These are phyloP conservation scores for Ascosphaera acerosa DNA, from an alignment of 2,329 filamentous ascomycete genomes.

Conservation along the genomic window DNA sequence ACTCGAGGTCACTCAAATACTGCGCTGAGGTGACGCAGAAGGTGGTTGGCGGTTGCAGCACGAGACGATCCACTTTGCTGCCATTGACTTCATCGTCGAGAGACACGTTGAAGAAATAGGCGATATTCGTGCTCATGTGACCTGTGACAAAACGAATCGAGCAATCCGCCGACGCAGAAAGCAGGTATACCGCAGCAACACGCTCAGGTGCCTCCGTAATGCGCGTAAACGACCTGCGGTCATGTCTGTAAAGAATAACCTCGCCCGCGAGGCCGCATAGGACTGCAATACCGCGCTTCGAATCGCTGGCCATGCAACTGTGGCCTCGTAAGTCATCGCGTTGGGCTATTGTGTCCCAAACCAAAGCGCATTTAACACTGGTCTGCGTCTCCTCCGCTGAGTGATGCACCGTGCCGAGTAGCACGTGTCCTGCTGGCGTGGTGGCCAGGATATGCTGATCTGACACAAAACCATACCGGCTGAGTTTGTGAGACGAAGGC, in stretches of 20 bases:
- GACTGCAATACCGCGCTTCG: constrained; percentile 12
- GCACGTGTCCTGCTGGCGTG: constrained; percentile 11
- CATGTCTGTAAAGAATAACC: constrained; percentile 14
- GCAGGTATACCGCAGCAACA: constrained; percentile 10
- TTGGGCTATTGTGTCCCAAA: background rate
- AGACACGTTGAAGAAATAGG: constrained; percentile 3
- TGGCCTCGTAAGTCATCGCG: constrained; percentile 8
- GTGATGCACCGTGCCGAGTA: constrained; percentile 10
- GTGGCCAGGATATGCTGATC: constrained; percentile 12
- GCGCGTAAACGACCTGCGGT: constrained; percentile 8
- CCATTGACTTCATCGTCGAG: constrained; percentile 1
- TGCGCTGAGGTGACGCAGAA: background rate
- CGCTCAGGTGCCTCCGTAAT: constrained; percentile 9
- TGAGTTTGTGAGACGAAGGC: constrained; percentile 6
- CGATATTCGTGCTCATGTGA: constrained; percentile 2
- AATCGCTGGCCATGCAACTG: constrained; percentile 10
- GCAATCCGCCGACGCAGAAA: constrained; percentile 3
- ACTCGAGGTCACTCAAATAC: constrained; percentile 3
- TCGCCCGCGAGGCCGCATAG: constrained; percentile 12
- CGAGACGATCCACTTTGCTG: constrained; percentile 35
- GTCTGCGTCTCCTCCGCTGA: too few relatives aligned
- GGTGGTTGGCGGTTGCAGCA: constrained; percentile 1
- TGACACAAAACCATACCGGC: constrained; percentile 13
- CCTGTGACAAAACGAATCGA: constrained; percentile 3
- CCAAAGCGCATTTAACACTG: too few relatives aligned